Evolutionary conservation across 306 rosid genomes (phyloP).

Genomic region (Lablab purpureus): DNA sequence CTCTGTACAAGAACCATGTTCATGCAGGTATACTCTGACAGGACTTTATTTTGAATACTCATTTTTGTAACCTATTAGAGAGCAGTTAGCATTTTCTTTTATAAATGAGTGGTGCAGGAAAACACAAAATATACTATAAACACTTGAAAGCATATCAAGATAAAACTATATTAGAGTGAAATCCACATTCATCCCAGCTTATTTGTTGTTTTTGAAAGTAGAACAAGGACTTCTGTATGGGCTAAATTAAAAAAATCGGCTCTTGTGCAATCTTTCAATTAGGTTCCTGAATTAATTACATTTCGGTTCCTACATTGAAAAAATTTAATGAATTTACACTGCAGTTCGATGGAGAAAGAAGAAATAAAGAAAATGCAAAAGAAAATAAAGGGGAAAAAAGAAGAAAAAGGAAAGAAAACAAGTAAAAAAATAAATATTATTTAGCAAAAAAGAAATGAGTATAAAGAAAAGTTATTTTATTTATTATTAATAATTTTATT

Average conservation of each 20-base stretch:
- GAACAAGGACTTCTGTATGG: not conserved
- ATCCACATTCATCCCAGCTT: not conserved
- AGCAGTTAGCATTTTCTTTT: constrained; percentile 42
- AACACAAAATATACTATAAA: constrained; percentile 21
- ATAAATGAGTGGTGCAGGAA: not conserved
- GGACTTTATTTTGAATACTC: constrained; percentile 79
- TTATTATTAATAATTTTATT: too few species aligned
- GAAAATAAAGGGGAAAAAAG: too few species aligned
- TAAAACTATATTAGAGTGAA: constrained; percentile 20
- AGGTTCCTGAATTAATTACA: not conserved
- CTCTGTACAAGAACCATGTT: constrained; percentile 55
- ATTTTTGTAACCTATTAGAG: constrained; percentile 67
- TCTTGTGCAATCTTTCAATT: not conserved
- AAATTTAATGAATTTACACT: not conserved
- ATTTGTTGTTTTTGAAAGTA: not conserved
- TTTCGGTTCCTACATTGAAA: not conserved
- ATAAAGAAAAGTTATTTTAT: too few species aligned
- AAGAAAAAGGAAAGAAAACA: too few species aligned
- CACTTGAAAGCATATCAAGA: constrained; percentile 27
- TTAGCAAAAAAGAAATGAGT: too few species aligned
- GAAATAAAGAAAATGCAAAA: too few species aligned
- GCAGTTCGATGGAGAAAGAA: too few species aligned
- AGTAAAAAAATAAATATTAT: too few species aligned
- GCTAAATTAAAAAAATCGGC: not conserved
- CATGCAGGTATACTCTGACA: constrained; percentile 78